phyloP scores from a whole-genome alignment of 208 protist genomes.

The Porcisia deanei region DNA sequence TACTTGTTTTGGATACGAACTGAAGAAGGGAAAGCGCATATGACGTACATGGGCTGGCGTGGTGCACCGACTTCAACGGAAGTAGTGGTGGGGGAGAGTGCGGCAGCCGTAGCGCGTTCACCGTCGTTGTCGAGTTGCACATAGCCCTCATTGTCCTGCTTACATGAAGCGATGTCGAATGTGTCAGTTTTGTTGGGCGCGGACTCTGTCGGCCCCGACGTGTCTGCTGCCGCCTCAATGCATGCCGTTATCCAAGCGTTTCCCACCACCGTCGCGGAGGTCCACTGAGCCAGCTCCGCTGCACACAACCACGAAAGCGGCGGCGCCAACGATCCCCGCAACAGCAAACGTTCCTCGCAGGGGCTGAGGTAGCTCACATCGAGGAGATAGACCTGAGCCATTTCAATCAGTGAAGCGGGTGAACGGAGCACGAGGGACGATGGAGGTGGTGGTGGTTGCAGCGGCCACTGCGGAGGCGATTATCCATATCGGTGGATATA shows the following conservation, averaged over 20 bases:
- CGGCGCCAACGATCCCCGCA: not conserved
- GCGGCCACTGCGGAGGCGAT: not conserved
- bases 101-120: not conserved
- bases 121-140: not conserved
- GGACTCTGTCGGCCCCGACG: not conserved
- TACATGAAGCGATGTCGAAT: not conserved
- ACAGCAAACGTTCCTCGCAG: not conserved
- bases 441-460: not conserved
- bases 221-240: not conserved
- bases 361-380: constrained; percentile 24
- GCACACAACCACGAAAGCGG: constrained; percentile 35
- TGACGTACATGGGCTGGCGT: not conserved
- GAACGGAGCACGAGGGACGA: not conserved
- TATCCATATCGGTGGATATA: not conserved
- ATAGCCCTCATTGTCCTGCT: not conserved
- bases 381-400: constrained; percentile 37
- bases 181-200: not conserved
- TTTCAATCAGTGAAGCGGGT: not conserved
- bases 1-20: constrained; percentile 14
- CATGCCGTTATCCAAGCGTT: constrained; percentile 21
- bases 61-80: not conserved
- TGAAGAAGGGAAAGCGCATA: constrained; percentile 8
- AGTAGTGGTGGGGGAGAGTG: not conserved
- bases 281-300: constrained; percentile 33
- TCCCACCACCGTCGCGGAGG: constrained; percentile 7